Evolutionary conservation across 495 filamentous ascomycete genomes (phyloP).

Genomic region (Neurospora sp.): DNA sequence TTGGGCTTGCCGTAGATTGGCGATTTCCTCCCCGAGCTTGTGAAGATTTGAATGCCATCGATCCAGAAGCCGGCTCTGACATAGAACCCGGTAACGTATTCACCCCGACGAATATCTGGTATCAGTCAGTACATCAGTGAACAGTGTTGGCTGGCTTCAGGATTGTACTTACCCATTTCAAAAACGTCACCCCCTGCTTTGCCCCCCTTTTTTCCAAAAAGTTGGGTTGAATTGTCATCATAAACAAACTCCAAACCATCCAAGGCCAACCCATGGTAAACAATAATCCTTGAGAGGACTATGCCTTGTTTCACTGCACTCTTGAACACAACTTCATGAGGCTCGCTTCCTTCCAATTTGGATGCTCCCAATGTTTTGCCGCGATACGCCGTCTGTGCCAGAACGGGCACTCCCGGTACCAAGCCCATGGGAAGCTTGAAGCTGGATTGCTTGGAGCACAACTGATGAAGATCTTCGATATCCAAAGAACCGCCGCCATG

Average conservation of each 20-base stretch:
- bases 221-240: constrained; percentile 74
- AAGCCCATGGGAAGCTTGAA: constrained; percentile 48
- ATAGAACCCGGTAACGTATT: constrained; percentile 80
- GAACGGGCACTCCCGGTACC: constrained; percentile 29
- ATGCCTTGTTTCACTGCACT: constrained; percentile 58
- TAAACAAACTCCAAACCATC: constrained; percentile 91
- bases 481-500: constrained; percentile 59
- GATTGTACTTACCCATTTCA: constrained; percentile 49
- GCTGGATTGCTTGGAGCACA: constrained; percentile 59
- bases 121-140: constrained; percentile 6
- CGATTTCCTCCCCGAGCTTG: constrained; percentile 76
- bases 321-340: constrained; percentile 65
- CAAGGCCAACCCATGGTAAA: constrained; percentile 70
- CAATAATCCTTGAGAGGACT: constrained; percentile 59
- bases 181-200: constrained; percentile 67
- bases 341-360: constrained; percentile 57
- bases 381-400: constrained; percentile 63
- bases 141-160: not conserved
- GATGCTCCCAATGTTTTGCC: constrained; percentile 69
- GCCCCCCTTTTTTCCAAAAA: constrained; percentile 80
- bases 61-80: constrained; percentile 76
- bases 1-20: constrained; percentile 71
- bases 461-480: constrained; percentile 57
- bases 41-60: constrained; percentile 84
- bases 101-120: constrained; percentile 69